Base-by-base conservation (phyloP, 2,329 filamentous ascomycete species). In the Monilinia vaccinii-corymbosi region DNA sequence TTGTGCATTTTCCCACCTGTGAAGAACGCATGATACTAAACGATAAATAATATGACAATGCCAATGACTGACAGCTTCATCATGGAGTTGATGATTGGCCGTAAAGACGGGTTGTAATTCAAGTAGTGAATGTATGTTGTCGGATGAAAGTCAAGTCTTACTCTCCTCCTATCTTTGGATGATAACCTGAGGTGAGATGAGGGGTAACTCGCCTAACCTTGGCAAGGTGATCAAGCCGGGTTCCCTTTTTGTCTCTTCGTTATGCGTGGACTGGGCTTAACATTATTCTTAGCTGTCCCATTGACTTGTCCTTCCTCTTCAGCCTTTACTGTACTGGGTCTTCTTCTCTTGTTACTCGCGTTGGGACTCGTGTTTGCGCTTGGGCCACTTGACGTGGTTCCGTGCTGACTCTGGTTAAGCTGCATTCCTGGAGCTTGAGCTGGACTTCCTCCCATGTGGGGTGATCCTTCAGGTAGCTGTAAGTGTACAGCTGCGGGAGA, bases 361-460 rank as follows among this genome's bases (percentile, higher is more conserved):
- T 75, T 75, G 23, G 71, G 71, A 56, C 71, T 72, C 6, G 85
- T 87, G 73, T 86, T 87, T 60, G 84, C 83, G 69, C 83, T 87
- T 8, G 83, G 83, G 1, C 83, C 84, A 70, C 81, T 84, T 11
- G 84, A 86, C 70, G 76, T 83, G 36, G 84, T 85, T 44, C 84
- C 85, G 69, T 87, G 85, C 70, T 87, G 84, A 70, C 84, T 87
- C 64, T 83, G 81, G 70, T 87, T 84, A 62, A 84, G 75, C 70
- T 84, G 82, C 84, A 87, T 87, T 63, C 78, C 77, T 25, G 84
- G 84, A 56, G 80, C 82, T 16, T 81, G 79, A 21, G 82, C 83
- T 10, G 85, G 85, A 69, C 82, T 86, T 58, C 81, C 67, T 31
- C 62, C 79, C 47, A 80, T 73, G 60, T 84, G 82, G 55, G 83